Conservation (phyloP, 306 rosid genomes). For the Prinsepia uniflora region DNA sequence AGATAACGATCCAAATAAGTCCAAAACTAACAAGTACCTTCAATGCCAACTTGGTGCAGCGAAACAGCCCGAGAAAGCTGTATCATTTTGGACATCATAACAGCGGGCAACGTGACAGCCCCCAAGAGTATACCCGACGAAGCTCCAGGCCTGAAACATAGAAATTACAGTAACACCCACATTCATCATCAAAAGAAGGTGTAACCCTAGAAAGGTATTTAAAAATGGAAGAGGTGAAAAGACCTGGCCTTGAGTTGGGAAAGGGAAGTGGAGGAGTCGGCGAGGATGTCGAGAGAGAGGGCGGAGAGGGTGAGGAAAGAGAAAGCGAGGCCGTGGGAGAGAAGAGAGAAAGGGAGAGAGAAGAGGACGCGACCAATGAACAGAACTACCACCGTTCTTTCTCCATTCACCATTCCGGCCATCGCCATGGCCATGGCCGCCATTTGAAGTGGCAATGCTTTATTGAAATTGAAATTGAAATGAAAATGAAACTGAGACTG, state of each 20-base stretch:
- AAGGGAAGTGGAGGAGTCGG: constrained; percentile 42
- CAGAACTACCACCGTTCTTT: constrained; percentile 60
- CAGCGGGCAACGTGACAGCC: constrained; percentile 65
- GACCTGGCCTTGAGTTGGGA: constrained; percentile 58
- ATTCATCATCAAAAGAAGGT: neutral
- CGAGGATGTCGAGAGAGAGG: constrained; percentile 59
- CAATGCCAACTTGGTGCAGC: constrained; percentile 37
- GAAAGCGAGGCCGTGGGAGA: constrained; percentile 67
- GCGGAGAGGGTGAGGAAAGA: constrained; percentile 66
- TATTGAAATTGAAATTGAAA: no score
- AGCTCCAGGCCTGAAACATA: constrained; percentile 66
- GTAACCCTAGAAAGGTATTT: neutral
- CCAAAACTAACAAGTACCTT: constrained; percentile 40
- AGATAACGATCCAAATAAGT: neutral
- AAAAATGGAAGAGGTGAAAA: neutral
- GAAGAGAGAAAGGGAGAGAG: constrained; percentile 72
- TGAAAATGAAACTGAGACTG: no score
- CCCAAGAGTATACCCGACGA: constrained; percentile 84
- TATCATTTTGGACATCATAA: constrained; percentile 69
- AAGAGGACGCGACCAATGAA: constrained; percentile 50
- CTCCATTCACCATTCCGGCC: constrained; percentile 48
- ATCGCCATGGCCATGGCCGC: constrained; percentile 28
- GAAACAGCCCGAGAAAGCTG: constrained; percentile 60
- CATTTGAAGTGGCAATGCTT: constrained; percentile 3
- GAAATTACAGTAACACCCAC: neutral